Base-by-base conservation (phyloP, 192 early-diverging fungal genomes). In the Coemansia sp. region DNA sequence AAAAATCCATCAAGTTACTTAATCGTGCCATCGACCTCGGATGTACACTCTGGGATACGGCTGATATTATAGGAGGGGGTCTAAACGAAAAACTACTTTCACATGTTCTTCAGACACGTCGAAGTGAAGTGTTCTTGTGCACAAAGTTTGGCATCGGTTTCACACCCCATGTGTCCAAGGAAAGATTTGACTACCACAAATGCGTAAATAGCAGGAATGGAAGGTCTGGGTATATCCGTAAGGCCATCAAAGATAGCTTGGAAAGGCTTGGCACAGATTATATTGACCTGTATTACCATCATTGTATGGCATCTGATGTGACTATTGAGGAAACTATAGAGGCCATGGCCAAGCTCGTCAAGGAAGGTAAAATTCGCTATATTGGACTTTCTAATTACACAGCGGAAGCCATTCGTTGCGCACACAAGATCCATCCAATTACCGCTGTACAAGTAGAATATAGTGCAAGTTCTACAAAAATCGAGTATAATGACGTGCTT, bases 341-440 rank as follows among this genome's bases (percentile, higher is more conserved):
- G 0, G 84, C 85, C 18, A 82, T 90, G 82, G 86, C 85, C 27
- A 82, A 84, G 32, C 82, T 88, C 4, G 85, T 89, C 27, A 86
- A 88, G 63, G 83, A 87, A 62, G 89, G 89, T 57, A 89, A 87
- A 62, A 74, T 90, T 25, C 47, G 64, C 21, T 84, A 81, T 60
- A 71, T 90, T 27, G 89, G 88, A 5, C 67, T 89, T 10, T 83
- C 80, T 25, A 85, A 90, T 51, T 84, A 81, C 61, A 71, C 73
- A 26, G 85, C 87, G 5, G 84, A 81, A 2, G 82, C 85, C 2
- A 70, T 91, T 16, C 73, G 90, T 5, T 72, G 87, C 24, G 87
- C 88, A 21, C 78, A 88, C 74, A 81, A 74, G 28, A 73, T 91
- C 2, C 88, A 90, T 61, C 89, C 89, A 14, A 88, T 90, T 58